Base-by-base conservation (phyloP, 345 rosid species). In the Iberis pinnata region DNA sequence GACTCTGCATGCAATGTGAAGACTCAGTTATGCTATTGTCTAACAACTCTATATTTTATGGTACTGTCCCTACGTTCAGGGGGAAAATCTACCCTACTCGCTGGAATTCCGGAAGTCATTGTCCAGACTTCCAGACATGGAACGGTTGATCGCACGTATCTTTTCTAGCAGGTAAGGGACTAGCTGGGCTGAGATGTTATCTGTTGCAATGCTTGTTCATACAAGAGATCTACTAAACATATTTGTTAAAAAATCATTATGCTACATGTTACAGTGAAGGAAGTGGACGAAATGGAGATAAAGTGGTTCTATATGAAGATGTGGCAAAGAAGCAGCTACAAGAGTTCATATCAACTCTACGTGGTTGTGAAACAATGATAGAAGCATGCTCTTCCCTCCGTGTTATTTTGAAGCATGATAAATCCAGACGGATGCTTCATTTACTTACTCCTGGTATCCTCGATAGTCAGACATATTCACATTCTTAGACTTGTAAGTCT, bases 101-200 rank as follows among this genome's bases (percentile, higher is more conserved):
- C 73, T 81, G 56, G 95, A 92, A 58, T 92, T 85, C 53, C 83
- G 83, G 44, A 92, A 85, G 58, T 74, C 75, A 13, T 61, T 92
- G 63, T 78, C 83, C 43, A 76, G 74, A 75, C 80, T 92, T 72
- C 95, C 96, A 18, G 98, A 92, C 73, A 83, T 92, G 88, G 98
- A 92, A 75, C 80, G 98, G 61, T 47, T 92, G 73, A 80, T 92
- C 65, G 82, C 86, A 2, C 88, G 80, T 14, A 73, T 85, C 64
- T 92, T 80, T 68, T 70, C 95, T 44, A 68, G 82, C 81, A 80
- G 79, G 98, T 88, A 78, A 67, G 59, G 43, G 58, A 47, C 53
- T 29, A 54, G 39, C 51, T 43, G 45, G 56, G 53, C 41, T 17
- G 51, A 13, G 53, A 54, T 20, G 26, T 49, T 13, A 15, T 43